Conservation (phyloP, 2,329 filamentous ascomycete genomes). For the Pseudocercospora fuligena region DNA sequence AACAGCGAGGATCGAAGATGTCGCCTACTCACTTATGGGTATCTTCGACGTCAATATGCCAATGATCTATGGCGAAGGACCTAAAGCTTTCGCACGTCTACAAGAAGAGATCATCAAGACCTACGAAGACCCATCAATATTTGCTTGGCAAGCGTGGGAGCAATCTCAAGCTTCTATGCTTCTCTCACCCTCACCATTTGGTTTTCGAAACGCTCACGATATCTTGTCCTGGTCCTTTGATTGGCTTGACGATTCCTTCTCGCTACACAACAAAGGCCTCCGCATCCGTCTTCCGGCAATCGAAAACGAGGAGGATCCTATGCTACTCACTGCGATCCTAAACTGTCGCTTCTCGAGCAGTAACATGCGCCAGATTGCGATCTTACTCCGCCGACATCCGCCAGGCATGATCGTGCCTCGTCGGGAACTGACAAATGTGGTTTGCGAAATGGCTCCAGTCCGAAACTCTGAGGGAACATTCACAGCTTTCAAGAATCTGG, state of each 20-base stretch:
- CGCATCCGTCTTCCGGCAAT: slow-evolving; percentile 27
- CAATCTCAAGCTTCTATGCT: slow-evolving; percentile 24
- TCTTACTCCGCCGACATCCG: slow-evolving; percentile 24
- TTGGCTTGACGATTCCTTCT: slow-evolving; percentile 30
- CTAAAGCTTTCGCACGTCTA: slow-evolving; percentile 33
- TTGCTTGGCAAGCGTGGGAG: slow-evolving; percentile 34
- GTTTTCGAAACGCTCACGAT: slow-evolving; percentile 29
- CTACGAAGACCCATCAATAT: slow-evolving; percentile 32
- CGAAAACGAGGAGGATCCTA: slow-evolving; percentile 16
- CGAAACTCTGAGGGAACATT: slow-evolving; percentile 19
- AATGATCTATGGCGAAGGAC: slow-evolving; percentile 34
- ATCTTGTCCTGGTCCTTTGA: slow-evolving; percentile 27
- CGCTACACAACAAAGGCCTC: slow-evolving; percentile 29
- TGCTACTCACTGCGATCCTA: slow-evolving; percentile 25
- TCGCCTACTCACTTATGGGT: slow-evolving; percentile 34
- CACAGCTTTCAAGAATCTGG: slow-evolving; percentile 27
- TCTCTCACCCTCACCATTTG: slow-evolving; percentile 26
- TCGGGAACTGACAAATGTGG: slow-evolving; percentile 23
- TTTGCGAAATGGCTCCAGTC: slow-evolving; percentile 27
- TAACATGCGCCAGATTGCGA: slow-evolving; percentile 21
- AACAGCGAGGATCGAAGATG: slow-evolving; percentile 29
- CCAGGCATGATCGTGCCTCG: slow-evolving; percentile 25
- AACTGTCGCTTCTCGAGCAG: slow-evolving; percentile 28
- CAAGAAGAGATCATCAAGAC: slow-evolving; percentile 36
- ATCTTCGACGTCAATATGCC: slow-evolving; percentile 36